Conservation (phyloP, 1,284 basidiomycete species). For the Microbotryomycetes sp. region DNA sequence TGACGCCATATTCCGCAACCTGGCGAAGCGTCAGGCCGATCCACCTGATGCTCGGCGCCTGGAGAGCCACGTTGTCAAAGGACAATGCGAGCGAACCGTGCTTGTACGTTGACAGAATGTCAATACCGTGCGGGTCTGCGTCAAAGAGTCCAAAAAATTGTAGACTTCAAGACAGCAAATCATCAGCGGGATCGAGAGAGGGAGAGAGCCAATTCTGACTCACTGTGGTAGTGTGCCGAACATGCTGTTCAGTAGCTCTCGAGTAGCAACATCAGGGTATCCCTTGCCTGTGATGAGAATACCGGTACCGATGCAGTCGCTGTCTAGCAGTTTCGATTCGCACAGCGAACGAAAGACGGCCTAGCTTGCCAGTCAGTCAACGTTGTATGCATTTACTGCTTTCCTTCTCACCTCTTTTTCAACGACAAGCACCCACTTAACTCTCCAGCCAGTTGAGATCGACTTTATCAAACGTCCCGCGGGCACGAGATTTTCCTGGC, state of each 20-base stretch:
- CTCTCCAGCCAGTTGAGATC: slow-evolving; percentile 48
- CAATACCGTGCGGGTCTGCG: slow-evolving; percentile 78
- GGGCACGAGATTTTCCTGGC: too few relatives aligned
- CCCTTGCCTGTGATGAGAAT: slow-evolving; percentile 81
- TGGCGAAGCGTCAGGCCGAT: slow-evolving; percentile 61
- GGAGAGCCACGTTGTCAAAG: slow-evolving; percentile 58
- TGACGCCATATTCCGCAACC: slow-evolving; percentile 46
- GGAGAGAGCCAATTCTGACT: slow-evolving; percentile 38
- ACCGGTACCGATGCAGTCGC: slow-evolving; percentile 51
- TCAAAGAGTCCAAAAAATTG: slow-evolving; percentile 75
- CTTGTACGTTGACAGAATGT: slow-evolving; percentile 76
- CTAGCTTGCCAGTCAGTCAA: slow-evolving; percentile 49
- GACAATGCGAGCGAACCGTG: slow-evolving; percentile 46
- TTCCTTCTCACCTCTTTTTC: slow-evolving; percentile 85
- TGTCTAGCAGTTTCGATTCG: slow-evolving; percentile 46
- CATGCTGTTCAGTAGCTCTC: slow-evolving; percentile 66
- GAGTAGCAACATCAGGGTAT: slow-evolving; percentile 82
- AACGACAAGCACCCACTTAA: slow-evolving; percentile 72
- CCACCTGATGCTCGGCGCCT: slow-evolving; percentile 63
- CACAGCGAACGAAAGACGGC: slow-evolving; percentile 80
- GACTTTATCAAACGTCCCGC: slow-evolving; percentile 60
- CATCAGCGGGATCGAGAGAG: not conserved
- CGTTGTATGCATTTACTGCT: too few relatives aligned
- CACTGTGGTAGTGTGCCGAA: slow-evolving; percentile 54
- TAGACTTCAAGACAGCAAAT: slow-evolving; percentile 45